Conservation (phyloP, 805 yeast species). For the Debaryomyces maramus region DNA sequence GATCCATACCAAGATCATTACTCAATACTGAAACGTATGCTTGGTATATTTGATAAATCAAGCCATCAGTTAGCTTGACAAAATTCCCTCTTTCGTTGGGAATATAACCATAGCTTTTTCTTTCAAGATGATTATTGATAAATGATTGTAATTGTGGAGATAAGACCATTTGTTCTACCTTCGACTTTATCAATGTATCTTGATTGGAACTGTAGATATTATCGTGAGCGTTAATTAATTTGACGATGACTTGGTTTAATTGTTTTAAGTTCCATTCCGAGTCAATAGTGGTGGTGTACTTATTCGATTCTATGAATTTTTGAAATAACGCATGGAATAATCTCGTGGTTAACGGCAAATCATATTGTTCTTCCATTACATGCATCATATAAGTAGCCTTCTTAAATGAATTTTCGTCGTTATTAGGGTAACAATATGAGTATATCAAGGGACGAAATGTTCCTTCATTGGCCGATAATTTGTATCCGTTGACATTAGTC, state of each 20-base stretch:
- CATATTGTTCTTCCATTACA: slow-evolving; percentile 19
- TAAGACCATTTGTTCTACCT: slow-evolving; percentile 9
- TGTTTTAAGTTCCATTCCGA: slow-evolving; percentile 9
- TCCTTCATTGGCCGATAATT: slow-evolving; percentile 23
- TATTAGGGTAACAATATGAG: slow-evolving; percentile 11
- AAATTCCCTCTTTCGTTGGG: slow-evolving; percentile 14
- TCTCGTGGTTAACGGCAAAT: slow-evolving; percentile 34
- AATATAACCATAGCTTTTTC: slow-evolving; percentile 2
- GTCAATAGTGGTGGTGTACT: not conserved
- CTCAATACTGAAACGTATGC: slow-evolving; percentile 13
- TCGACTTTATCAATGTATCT: slow-evolving; percentile 3
- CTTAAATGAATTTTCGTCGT: slow-evolving; percentile 9
- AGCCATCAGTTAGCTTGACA: slow-evolving; percentile 22
- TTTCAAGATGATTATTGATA: slow-evolving; percentile 13
- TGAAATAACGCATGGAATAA: slow-evolving; percentile 23
- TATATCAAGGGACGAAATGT: slow-evolving; percentile 25
- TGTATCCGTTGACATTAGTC: not conserved
- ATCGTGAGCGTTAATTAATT: slow-evolving; percentile 18
- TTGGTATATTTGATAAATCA: slow-evolving; percentile 15
- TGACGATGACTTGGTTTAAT: slow-evolving; percentile 12
- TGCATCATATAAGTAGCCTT: slow-evolving; percentile 14
- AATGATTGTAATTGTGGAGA: slow-evolving; percentile 15
- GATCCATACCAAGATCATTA: slow-evolving; percentile 3
- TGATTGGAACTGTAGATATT: slow-evolving; percentile 8
- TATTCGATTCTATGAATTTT: slow-evolving; percentile 11